Percentiles rank a stretch among this genome's conserved stretches.
phyloP scores from a whole-genome alignment of 106 monocot genomes.

The Phalaenopsis equestris region DNA sequence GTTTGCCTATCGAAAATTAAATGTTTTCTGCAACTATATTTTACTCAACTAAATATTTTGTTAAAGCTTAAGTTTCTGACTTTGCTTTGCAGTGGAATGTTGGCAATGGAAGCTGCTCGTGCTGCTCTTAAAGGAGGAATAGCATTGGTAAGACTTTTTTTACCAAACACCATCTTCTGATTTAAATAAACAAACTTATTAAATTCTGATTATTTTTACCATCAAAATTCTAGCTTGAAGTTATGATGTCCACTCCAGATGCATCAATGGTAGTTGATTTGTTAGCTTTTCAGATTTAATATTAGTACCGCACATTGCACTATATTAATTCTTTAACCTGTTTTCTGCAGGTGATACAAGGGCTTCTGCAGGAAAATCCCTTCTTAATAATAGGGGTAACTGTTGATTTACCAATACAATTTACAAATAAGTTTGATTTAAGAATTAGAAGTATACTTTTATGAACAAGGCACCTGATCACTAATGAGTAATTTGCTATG shows the following conservation, averaged over 20 bases:
- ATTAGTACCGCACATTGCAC: background rate
- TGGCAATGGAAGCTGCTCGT: conserved; percentile 72
- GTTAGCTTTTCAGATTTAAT: background rate
- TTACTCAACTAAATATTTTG: too few species aligned
- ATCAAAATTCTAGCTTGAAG: conserved; percentile 57
- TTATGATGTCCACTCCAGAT: conserved; percentile 83
- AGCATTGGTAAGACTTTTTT: conserved; percentile 48
- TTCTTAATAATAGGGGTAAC: conserved; percentile 62
- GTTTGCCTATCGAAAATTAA: too few species aligned
- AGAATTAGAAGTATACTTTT: background rate
- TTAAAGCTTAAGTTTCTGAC: too few species aligned
- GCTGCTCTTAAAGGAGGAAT: conserved; percentile 75
- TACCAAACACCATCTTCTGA: background rate
- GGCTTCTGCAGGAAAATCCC: conserved; percentile 41
- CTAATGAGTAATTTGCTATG: too few species aligned
- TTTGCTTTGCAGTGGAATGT: conserved; percentile 26
- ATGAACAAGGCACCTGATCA: too few species aligned
- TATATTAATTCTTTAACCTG: background rate
- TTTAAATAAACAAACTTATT: background rate
- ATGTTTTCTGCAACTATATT: too few species aligned
- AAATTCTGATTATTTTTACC: conserved; percentile 3
- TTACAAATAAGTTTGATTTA: background rate
- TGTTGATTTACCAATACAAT: background rate
- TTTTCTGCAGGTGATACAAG: conserved; percentile 43
- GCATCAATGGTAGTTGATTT: conserved; percentile 50